Base-by-base conservation (phyloP, 805 yeast genomes). In the Zygosaccharomyces bisporus region DNA sequence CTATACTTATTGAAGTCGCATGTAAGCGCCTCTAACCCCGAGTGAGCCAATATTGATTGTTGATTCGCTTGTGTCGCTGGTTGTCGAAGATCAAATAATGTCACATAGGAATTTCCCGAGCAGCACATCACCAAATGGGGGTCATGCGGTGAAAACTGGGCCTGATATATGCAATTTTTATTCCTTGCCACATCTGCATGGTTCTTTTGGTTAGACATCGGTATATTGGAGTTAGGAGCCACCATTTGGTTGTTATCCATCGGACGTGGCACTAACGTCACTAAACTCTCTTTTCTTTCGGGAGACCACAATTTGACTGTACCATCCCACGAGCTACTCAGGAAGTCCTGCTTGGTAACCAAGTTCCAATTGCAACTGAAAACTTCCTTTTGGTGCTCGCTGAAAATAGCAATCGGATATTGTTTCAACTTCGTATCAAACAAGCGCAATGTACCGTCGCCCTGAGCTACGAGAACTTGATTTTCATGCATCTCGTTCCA, bases 401-500 rank as follows among this genome's bases (percentile, higher is more conserved):
- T 74, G 71, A 77, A 85, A 55, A 80, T 80, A 68, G 75, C 77
- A 7, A 87, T 78, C 1, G 95, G 95, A 58, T 76, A 87, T 34
- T 80, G 69, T 2, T 76, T 72, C 27, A 83, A 74, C 2, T 80
- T 75, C 32, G 75, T 72, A 65, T 91, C 99, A 59, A 89, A 91
- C 41, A 91, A 64, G 51, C 89, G 83, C 27, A 91, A 69, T 0
- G 87, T 71, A 0, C 98, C 98, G 66, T 91, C 99, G 1, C 99
- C 99, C 49, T 85, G 80, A 14, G 95, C 91, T 0, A 79, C 80
- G 3, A 79, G 75, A 1, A 86, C 75, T 55, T 90, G 98, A 64
- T 87, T 89, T 49, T 89, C 97, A 63, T 91, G 91, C 4, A 73
- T 43, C 62, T 91, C 99, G 45, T 90, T 84, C 98, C 98, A 91